A percentile compares a stretch with the other conserved stretches of the same genome.
These are phyloP conservation scores for Jackrogersella multiformis DNA, from an alignment of 495 filamentous ascomycete species.

Conservation along the genomic window DNA sequence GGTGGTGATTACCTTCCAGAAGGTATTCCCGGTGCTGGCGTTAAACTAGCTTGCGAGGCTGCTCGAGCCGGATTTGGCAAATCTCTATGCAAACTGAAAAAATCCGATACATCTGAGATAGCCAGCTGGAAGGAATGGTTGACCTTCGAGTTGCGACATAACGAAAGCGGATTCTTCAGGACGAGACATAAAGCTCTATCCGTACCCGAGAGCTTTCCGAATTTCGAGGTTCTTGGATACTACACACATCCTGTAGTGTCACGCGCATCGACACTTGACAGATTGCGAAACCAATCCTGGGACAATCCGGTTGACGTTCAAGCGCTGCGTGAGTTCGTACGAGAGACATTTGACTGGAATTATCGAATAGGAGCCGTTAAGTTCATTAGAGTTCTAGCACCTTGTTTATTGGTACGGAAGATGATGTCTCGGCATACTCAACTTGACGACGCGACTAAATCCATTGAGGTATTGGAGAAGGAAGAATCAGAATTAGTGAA, in stretches of 20 bases:
- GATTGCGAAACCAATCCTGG: slow-evolving; percentile 68
- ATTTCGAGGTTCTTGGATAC: slow-evolving; percentile 77
- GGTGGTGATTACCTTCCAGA: slow-evolving; percentile 95
- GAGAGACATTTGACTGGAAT: slow-evolving; percentile 86
- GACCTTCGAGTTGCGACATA: slow-evolving; percentile 78
- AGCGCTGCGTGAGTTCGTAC: slow-evolving; percentile 75
- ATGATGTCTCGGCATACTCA: slow-evolving; percentile 57
- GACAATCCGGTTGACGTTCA: slow-evolving; percentile 70
- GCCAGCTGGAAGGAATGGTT: slow-evolving; percentile 79
- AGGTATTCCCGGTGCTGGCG: slow-evolving; percentile 86
- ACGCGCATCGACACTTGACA: slow-evolving; percentile 63
- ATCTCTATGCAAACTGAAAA: slow-evolving; percentile 71
- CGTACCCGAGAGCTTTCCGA: slow-evolving; percentile 85
- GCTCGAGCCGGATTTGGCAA: slow-evolving; percentile 87
- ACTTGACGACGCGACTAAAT: slow-evolving; percentile 34
- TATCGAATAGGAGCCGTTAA: slow-evolving; percentile 81
- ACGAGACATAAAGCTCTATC: slow-evolving; percentile 75
- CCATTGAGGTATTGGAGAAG: slow-evolving; percentile 53
- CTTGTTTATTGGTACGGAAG: slow-evolving; percentile 74
- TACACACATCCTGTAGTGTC: slow-evolving; percentile 90
- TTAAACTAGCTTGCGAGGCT: slow-evolving; percentile 87
- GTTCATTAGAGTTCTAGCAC: slow-evolving; percentile 82
- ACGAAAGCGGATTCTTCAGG: slow-evolving; percentile 84
- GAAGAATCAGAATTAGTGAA: slow-evolving; percentile 63
- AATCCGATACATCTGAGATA: slow-evolving; percentile 62